A percentile compares a stretch with the other conserved stretches of the same genome.
Conservation (phyloP, 768 basidiomycete species). For the Leucocoprinus leucothites region DNA sequence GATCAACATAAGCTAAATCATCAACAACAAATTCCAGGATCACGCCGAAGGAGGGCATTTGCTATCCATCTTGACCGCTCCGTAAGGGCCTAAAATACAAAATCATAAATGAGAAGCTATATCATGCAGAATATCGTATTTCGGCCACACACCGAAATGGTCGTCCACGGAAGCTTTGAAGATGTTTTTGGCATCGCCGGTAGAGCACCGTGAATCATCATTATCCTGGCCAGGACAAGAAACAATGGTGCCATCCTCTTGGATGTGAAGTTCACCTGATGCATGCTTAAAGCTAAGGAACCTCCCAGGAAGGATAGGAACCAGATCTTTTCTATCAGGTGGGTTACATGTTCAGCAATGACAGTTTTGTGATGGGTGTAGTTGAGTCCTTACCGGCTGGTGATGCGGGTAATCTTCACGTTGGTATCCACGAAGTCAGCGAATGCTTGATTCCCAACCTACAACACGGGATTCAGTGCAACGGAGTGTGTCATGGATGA, state of each 20-base stretch:
- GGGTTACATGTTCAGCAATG: not conserved
- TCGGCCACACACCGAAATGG: constrained; percentile 32
- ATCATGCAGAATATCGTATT: constrained; percentile 5
- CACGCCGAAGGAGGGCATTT: not conserved
- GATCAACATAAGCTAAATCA: too few relatives aligned
- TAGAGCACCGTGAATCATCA: constrained; percentile 49
- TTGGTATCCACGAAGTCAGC: constrained; percentile 45
- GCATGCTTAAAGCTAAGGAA: constrained; percentile 48
- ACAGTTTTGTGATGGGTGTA: not conserved
- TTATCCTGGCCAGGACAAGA: constrained; percentile 51
- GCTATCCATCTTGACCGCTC: not conserved
- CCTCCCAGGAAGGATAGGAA: constrained; percentile 56
- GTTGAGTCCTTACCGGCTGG: constrained; percentile 27
- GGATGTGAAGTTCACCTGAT: constrained; percentile 53
- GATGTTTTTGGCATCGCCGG: constrained; percentile 50
- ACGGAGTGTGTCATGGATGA: not conserved
- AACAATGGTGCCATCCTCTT: constrained; percentile 32
- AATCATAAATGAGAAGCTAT: not conserved
- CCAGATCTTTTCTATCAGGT: constrained; percentile 27
- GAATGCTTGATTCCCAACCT: constrained; percentile 44
- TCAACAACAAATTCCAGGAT: too few relatives aligned
- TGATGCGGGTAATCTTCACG: constrained; percentile 36
- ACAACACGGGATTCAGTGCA: constrained; percentile 18
- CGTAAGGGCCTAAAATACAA: constrained; percentile 9
- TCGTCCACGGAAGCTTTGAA: constrained; percentile 43